A percentile compares a stretch with the other conserved stretches of the same genome.
These are phyloP conservation scores for Colletotrichum zoysiae DNA, from an alignment of 2,329 filamentous ascomycete species.

Conservation along the genomic window DNA sequence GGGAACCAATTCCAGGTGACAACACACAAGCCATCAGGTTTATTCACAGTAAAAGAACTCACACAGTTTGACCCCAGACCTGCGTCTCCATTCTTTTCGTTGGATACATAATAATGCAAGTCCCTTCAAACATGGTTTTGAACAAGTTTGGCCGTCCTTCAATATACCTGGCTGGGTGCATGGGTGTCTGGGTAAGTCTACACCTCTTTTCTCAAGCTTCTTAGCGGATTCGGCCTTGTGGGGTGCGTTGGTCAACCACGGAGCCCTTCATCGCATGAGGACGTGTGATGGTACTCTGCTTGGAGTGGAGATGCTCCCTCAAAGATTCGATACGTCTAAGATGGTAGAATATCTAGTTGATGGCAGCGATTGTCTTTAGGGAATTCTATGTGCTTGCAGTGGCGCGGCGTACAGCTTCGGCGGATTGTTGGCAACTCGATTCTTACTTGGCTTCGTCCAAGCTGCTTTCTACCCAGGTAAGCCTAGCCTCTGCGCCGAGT, in stretches of 20 bases:
- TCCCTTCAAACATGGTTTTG: conserved; percentile 44
- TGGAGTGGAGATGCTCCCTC: background rate
- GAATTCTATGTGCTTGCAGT: conserved; percentile 39
- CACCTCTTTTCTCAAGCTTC: conserved; percentile 43
- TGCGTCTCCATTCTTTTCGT: conserved; percentile 42
- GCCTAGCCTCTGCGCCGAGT: conserved; percentile 21
- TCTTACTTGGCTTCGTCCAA: conserved; percentile 39
- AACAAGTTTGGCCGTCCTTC: conserved; percentile 46
- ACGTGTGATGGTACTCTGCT: background rate
- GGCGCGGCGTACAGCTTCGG: conserved; percentile 27
- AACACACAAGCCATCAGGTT: conserved; percentile 30
- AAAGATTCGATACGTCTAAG: background rate
- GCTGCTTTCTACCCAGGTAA: conserved; percentile 48
- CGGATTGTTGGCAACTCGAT: conserved; percentile 34
- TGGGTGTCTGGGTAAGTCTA: conserved; percentile 46
- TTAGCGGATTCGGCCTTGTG: background rate
- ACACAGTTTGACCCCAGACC: conserved; percentile 45
- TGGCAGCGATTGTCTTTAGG: background rate
- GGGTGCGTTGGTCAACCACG: background rate
- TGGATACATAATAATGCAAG: conserved; percentile 49
- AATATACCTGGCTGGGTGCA: conserved; percentile 31
- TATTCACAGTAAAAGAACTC: conserved; percentile 47
- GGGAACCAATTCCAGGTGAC: conserved; percentile 53
- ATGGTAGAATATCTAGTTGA: conserved; percentile 1
- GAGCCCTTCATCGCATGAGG: conserved; percentile 14